Evolutionary conservation across 768 basidiomycete species (phyloP).

Genomic region (Leccinum longicurvipes): DNA sequence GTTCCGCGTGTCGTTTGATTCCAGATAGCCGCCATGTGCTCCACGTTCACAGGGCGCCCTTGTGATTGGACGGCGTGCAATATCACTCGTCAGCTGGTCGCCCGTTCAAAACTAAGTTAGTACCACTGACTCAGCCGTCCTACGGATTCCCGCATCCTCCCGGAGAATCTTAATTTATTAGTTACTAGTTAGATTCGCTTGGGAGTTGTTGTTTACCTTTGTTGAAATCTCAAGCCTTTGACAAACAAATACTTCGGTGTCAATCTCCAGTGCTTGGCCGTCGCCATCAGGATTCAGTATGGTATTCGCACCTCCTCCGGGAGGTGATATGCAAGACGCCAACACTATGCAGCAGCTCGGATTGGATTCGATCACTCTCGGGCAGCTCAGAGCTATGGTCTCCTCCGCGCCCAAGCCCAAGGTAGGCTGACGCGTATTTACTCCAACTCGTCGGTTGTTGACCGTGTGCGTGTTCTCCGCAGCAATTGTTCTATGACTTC

Average conservation of each 20-base stretch:
- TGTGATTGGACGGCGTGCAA: conserved; percentile 7
- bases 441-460: conserved; percentile 12
- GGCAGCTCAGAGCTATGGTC: conserved; percentile 76
- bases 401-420: conserved; percentile 69
- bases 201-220: conserved; percentile 12
- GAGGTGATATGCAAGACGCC: conserved; percentile 31
- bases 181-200: background rate
- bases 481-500: conserved; percentile 90
- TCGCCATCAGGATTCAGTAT: conserved; percentile 32
- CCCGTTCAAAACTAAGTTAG: conserved; percentile 7
- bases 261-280: too few species aligned
- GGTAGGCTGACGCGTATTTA: conserved; percentile 38
- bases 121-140: conserved; percentile 6
- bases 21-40: background rate
- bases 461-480: conserved; percentile 22
- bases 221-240: conserved; percentile 26
- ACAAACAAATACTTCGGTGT: conserved; percentile 26
- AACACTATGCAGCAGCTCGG: conserved; percentile 38
- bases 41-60: conserved; percentile 2
- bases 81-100: background rate
- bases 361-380: conserved; percentile 74
- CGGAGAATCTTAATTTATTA: background rate
- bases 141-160: conserved; percentile 1
- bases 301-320: conserved; percentile 33
- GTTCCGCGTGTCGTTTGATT: background rate